Base-by-base conservation (phyloP, 352 stramenopile genomes). In the Peronospora tabacina region DNA sequence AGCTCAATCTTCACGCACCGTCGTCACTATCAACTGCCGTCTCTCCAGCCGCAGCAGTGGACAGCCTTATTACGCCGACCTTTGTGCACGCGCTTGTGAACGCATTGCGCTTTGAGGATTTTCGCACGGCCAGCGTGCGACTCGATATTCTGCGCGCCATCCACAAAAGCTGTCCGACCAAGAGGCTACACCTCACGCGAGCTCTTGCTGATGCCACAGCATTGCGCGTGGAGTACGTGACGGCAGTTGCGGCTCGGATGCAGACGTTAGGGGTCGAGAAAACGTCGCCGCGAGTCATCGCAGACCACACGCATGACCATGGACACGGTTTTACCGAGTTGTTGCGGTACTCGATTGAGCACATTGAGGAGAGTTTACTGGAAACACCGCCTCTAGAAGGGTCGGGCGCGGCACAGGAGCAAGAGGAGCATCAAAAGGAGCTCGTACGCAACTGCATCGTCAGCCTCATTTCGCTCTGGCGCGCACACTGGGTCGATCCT, bases 91-190 rank as follows among this genome's bases (percentile, higher is more conserved):
- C 76, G 32, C 72, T 93, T 1, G 77, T 93, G 24, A 87, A 67
- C 5, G 79, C 84, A 13, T 63, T 90, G 56, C 82, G 82, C 33
- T 93, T 90, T 37, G 82, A 93, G 54, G 82, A 93, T 54, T 90
- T 86, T 49, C 82, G 82, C n/a, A 88, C 75, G 9, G 75, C 82
- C 37, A 93, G 82, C 37, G 74, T 76, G 9, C 71, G 82, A 9
- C 66, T 90, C 13, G 80, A 90, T 39, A 90, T 93, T 24, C 41
- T 93, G 19, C 82, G 82, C 16, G 82, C 82, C n/a, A 88, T 93
- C 52, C 82, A 90, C 62, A 85, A 87, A 45, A 83, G 70, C 46
- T 90, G 74, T 33, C 71, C 79, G 5, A 66, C 55, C 52, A 89
- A 89, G 52, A 72, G 80, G 2, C 37, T 87, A 19, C 61, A 85